Percentiles rank a stretch among this genome's conserved stretches.
These are phyloP conservation scores for Neonectria magnoliae DNA, from an alignment of 2,329 filamentous ascomycete species.

Conservation along the genomic window DNA sequence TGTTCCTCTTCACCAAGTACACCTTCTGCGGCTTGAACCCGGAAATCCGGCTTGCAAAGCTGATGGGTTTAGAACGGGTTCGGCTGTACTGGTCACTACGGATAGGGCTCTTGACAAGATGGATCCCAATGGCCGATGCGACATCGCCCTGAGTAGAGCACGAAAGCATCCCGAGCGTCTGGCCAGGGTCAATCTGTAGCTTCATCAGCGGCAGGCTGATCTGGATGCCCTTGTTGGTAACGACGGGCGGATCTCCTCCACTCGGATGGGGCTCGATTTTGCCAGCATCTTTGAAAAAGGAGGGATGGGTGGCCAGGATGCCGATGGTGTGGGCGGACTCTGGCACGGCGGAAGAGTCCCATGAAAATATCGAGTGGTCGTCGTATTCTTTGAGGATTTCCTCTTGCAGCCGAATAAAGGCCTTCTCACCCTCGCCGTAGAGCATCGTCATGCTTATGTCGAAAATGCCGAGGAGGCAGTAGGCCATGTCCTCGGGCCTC, in stretches of 20 bases:
- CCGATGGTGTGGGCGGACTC: constrained; percentile 23
- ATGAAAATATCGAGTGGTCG: constrained; percentile 36
- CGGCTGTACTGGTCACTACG: constrained; percentile 22
- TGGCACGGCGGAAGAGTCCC: constrained; percentile 28
- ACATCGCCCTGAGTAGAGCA: constrained; percentile 20
- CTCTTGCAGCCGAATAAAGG: constrained; percentile 40
- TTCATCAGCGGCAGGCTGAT: constrained; percentile 12
- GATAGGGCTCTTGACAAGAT: constrained; percentile 8
- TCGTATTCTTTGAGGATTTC: constrained; percentile 38
- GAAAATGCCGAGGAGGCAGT: constrained; percentile 38
- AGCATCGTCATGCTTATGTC: constrained; percentile 36
- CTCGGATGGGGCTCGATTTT: constrained; percentile 20
- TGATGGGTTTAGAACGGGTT: constrained; percentile 2
- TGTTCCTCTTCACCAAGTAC: constrained; percentile 22
- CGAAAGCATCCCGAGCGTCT: constrained; percentile 20
- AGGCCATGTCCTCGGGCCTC: constrained; percentile 33
- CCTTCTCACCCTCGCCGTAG: constrained; percentile 35
- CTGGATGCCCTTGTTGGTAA: constrained; percentile 33
- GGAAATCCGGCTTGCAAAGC: neutral
- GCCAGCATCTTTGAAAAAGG: constrained; percentile 20
- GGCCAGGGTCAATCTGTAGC: neutral
- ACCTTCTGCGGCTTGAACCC: constrained; percentile 10
- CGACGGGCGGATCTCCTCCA: constrained; percentile 13
- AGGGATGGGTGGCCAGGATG: constrained; percentile 25
- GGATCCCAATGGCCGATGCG: constrained; percentile 17